phyloP scores from a whole-genome alignment of 352 stramenopile species.

The Phytophthora megakarya region DNA sequence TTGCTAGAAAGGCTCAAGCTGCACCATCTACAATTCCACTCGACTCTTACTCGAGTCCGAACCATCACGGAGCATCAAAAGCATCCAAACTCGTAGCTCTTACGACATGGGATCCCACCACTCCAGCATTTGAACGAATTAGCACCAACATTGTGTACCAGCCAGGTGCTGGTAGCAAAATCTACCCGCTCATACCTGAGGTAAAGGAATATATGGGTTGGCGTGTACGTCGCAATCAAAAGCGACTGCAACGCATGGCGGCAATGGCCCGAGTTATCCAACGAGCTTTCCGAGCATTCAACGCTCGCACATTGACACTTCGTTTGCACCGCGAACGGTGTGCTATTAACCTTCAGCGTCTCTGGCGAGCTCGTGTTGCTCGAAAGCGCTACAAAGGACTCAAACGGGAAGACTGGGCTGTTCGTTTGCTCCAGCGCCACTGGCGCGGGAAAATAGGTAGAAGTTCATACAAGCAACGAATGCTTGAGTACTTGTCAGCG shows the following conservation, averaged over 20 bases:
- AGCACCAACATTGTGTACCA: conserved; percentile 88
- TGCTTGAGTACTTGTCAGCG: conserved; percentile 78
- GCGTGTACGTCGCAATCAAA: conserved; percentile 94
- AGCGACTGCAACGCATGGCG: conserved; percentile 89
- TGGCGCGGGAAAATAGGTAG: conserved; percentile 91
- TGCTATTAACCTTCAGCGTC: conserved; percentile 86
- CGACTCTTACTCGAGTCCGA: background rate
- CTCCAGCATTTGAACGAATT: conserved; percentile 87
- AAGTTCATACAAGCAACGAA: conserved; percentile 75
- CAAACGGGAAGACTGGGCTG: conserved; percentile 90
- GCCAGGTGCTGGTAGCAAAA: conserved; percentile 80
- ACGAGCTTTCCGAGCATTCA: conserved; percentile 88
- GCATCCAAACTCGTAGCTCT: conserved; percentile 43
- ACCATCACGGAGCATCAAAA: conserved; percentile 17
- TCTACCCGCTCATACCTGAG: conserved; percentile 87
- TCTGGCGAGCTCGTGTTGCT: conserved; percentile 86
- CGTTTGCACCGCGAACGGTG: conserved; percentile 79
- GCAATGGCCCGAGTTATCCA: conserved; percentile 89
- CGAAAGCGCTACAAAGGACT: conserved; percentile 74
- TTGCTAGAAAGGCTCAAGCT: conserved; percentile 11
- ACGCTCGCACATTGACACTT: conserved; percentile 80
- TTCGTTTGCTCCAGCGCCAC: conserved; percentile 89
- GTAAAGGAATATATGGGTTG: conserved; percentile 97
- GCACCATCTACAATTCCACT: background rate
- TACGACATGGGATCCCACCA: conserved; percentile 68